Conservation (phyloP, 768 basidiomycete genomes). For the Phallus indusiatus region DNA sequence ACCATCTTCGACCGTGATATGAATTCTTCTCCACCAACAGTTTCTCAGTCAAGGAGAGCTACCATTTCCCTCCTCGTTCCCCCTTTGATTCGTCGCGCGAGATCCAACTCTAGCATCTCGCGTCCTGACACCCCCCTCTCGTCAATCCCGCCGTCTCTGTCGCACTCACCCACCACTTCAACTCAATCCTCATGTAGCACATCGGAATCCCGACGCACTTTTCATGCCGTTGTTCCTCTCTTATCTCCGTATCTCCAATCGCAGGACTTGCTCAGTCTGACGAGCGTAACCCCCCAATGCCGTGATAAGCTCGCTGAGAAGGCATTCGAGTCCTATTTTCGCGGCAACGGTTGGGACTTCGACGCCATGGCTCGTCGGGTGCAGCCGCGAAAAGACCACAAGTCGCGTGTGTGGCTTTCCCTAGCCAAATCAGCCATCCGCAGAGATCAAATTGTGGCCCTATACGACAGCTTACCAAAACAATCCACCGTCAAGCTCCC, state of each 20-base stretch:
- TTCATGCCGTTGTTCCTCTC: not conserved
- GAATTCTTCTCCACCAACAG: not conserved
- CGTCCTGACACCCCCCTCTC: not conserved
- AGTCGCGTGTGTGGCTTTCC: not conserved
- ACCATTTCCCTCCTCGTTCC: not conserved
- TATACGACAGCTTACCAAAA: not conserved
- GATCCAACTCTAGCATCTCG: not conserved
- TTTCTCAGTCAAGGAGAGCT: not conserved
- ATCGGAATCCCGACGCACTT: not conserved
- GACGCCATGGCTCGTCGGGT: slow-evolving; percentile 1
- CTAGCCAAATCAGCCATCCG: slow-evolving; percentile 2
- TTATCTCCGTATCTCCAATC: not conserved
- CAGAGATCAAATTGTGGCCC: not conserved
- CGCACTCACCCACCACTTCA: not conserved
- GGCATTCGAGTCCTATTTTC: not conserved
- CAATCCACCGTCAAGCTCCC: not conserved
- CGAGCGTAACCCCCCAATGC: not conserved
- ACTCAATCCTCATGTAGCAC: not conserved
- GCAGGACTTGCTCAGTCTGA: not conserved
- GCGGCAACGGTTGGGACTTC: slow-evolving; percentile 1
- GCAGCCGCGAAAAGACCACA: not conserved
- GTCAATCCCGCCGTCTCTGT: not conserved
- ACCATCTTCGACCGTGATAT: not conserved
- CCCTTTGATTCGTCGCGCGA: not conserved
- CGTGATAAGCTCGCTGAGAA: not conserved